Evolutionary conservation across 192 early-diverging fungal species (phyloP).

Genomic region (Spizellomyces sp.): DNA sequence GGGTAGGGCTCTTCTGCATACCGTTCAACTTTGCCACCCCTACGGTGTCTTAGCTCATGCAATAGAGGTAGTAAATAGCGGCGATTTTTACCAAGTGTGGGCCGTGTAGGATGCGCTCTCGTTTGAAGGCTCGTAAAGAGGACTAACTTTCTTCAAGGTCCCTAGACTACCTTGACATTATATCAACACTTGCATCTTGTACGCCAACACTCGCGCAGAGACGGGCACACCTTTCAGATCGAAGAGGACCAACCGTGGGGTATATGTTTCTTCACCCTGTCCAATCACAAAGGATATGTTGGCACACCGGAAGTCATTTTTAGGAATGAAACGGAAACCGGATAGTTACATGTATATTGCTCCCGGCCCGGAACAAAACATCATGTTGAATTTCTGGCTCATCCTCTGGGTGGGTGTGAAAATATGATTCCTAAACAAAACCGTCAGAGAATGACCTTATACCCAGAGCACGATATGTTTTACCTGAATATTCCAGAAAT

Average conservation of each 20-base stretch:
- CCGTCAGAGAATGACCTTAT: not conserved
- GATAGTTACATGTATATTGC: slow-evolving; percentile 13
- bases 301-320: not conserved
- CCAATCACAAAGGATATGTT: not conserved
- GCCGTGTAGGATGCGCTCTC: not conserved
- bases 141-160: slow-evolving; percentile 24
- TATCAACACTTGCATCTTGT: slow-evolving; percentile 24
- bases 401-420: not conserved
- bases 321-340: not conserved
- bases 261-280: slow-evolving; percentile 68
- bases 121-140: slow-evolving; percentile 24
- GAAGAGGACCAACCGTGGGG: slow-evolving; percentile 78
- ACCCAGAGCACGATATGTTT: not conserved
- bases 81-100: too few relatives aligned
- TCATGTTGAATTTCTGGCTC: slow-evolving; percentile 21
- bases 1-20: slow-evolving; percentile 42
- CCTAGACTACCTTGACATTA: slow-evolving; percentile 21
- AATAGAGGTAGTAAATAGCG: too few relatives aligned
- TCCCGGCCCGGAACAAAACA: slow-evolving; percentile 24
- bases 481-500: slow-evolving; percentile 93
- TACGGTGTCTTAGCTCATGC: not conserved
- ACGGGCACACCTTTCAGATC: slow-evolving; percentile 71
- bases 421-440: slow-evolving; percentile 18
- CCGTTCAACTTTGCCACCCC: slow-evolving; percentile 32
- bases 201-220: not conserved